Evolutionary conservation across 768 basidiomycete species (phyloP).

Genomic region (Galerina sulciceps): DNA sequence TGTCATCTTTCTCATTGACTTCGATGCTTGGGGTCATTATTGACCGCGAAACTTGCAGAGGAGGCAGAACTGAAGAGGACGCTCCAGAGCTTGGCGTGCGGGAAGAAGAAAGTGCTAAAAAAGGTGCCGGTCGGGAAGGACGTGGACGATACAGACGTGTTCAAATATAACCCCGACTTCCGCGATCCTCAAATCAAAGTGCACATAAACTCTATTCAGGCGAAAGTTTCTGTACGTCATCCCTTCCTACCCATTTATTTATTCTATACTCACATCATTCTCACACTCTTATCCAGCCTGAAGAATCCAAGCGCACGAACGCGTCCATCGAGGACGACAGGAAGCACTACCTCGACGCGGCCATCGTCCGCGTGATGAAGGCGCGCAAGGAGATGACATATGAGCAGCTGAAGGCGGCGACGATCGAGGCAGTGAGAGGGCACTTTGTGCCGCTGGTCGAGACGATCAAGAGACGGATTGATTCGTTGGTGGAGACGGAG

Average conservation of each 20-base stretch:
- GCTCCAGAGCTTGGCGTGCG: conserved; percentile 91
- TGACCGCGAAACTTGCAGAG: conserved; percentile 43
- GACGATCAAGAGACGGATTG: conserved; percentile 85
- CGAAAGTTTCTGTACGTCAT: conserved; percentile 80
- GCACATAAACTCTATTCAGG: conserved; percentile 95
- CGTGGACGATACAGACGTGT: conserved; percentile 75
- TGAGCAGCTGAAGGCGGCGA: conserved; percentile 79
- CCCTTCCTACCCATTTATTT: background rate
- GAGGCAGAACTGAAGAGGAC: conserved; percentile 77
- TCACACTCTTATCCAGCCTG: conserved; percentile 53
- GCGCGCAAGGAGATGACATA: conserved; percentile 83
- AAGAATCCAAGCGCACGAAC: conserved; percentile 86
- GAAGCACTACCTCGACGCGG: conserved; percentile 85
- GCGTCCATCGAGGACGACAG: conserved; percentile 87
- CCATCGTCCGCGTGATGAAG: conserved; percentile 98
- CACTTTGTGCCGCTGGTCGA: conserved; percentile 87
- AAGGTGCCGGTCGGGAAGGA: conserved; percentile 83
- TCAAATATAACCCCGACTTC: conserved; percentile 84
- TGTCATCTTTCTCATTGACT: background rate
- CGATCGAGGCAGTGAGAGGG: conserved; percentile 84
- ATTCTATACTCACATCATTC: conserved; percentile 1
- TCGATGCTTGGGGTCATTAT: background rate
- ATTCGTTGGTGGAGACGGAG: conserved; percentile 82
- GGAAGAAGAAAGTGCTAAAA: conserved; percentile 84
- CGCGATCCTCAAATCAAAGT: conserved; percentile 78